phyloP scores from a whole-genome alignment of 2,329 filamentous ascomycete species.

The Cladophialophora yegresii region DNA sequence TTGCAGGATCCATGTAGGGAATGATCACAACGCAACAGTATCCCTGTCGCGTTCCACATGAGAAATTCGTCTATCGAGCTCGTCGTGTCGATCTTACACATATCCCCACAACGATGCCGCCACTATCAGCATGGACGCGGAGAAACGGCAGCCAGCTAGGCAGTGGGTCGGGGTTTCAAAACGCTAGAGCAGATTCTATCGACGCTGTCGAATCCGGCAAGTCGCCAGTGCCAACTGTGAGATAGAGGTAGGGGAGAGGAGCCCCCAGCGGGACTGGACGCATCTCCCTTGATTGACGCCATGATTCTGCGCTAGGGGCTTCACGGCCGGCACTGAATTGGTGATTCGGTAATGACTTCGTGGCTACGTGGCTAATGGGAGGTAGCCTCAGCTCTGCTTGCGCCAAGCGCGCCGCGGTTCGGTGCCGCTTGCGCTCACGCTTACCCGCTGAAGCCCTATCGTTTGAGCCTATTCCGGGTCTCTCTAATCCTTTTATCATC shows the following conservation, averaged over 20 bases:
- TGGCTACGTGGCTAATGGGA: constrained; percentile 8
- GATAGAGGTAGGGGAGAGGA: neutral
- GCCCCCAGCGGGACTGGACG: neutral
- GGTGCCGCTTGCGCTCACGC: neutral
- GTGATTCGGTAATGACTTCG: constrained; percentile 9
- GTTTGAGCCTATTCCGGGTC: neutral
- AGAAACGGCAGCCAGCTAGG: neutral
- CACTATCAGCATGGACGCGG: neutral
- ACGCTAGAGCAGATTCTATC: neutral
- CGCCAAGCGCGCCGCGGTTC: constrained; percentile 6
- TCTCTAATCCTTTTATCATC: neutral
- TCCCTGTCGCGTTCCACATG: neutral
- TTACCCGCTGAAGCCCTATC: neutral
- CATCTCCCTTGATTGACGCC: constrained; percentile 9
- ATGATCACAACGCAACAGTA: neutral
- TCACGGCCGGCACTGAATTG: constrained; percentile 2
- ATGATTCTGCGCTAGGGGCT: constrained; percentile 10
- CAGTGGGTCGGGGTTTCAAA: neutral
- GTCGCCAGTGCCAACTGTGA: neutral
- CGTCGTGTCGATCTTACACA: neutral
- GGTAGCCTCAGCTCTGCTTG: neutral
- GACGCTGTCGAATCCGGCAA: neutral
- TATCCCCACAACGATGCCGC: neutral
- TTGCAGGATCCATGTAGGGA: neutral
- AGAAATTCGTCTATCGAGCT: neutral